These are phyloP conservation scores for Neurospora cerealis DNA, from an alignment of 495 filamentous ascomycete species.

Conservation along the genomic window DNA sequence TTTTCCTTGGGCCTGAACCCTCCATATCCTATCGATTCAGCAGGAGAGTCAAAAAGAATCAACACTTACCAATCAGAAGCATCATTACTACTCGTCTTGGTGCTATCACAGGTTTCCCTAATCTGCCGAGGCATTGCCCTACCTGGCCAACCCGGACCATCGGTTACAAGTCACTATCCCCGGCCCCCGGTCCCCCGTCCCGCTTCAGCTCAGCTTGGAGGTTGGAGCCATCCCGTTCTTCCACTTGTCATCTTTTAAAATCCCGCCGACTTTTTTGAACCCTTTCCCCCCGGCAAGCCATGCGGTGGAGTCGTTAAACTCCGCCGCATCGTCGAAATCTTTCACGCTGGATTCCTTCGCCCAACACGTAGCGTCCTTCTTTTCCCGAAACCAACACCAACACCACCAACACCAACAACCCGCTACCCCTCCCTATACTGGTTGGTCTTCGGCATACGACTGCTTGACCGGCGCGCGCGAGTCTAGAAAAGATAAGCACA, in stretches of 20 bases:
- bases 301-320: conserved; percentile 29
- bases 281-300: conserved; percentile 12
- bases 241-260: background rate
- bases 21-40: background rate
- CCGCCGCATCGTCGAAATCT: conserved; percentile 17
- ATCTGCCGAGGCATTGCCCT: background rate
- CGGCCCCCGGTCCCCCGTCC: background rate
- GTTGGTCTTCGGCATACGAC: background rate
- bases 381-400: conserved; percentile 5
- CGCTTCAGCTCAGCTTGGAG: background rate
- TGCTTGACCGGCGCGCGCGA: conserved; percentile 17
- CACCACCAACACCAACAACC: conserved; percentile 1
- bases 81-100: background rate
- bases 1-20: background rate
- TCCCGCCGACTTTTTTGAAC: background rate
- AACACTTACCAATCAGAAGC: background rate
- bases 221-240: background rate
- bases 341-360: conserved; percentile 39
- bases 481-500: conserved; percentile 40
- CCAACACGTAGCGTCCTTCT: conserved; percentile 13
- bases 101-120: background rate
- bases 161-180: background rate
- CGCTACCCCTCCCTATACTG: background rate
- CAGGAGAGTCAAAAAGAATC: background rate
- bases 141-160: background rate